Evolutionary conservation across 148 eudicot species (phyloP), one percentile per base, ranked within the genome.

Genomic region (Camellia lanceoleosa): DNA sequence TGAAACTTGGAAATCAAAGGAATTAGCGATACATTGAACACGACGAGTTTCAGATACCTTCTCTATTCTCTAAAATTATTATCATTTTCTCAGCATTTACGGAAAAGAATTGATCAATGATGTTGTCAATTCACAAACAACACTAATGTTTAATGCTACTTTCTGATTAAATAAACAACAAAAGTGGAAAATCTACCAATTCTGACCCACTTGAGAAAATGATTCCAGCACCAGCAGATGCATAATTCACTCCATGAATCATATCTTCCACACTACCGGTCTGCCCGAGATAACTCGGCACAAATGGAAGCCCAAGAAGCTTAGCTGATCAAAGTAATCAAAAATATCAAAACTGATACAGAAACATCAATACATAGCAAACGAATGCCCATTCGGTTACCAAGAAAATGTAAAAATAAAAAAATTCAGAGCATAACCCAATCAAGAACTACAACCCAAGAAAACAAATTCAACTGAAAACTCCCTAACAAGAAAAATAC

Each of bases 171-270:
- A 23, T 14, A 20, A 19, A 4, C 71, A 9, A 16, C n/a, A 58
- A 44, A 49, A 19, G 43, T 56, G 30, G 51, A 42, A 52, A 12
- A n/a, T 43, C 52, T 82, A 95, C 99, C 87, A 95, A 77, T 86
- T 95, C 98, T 56, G 97, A 89, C 66, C 99, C 99, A 62, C 91
- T 95, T 70, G 99, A 84, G 83, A 92, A 92, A 73, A 95, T 92
- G 20, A 95, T 93, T 46, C 98, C 98, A 80, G 98, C 93, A 47
- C 97, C 99, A 82, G 99, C 94, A 83, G 99, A 95, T 73, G 99
- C 99, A 79, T 93, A 95, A 82, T 95, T 95, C 74, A 93, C 94
- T 41, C 99, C 99, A 42, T 85, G 97, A 64, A 85, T 78, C 99
- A 95, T 90, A 78, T 87, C 90, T 47, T 91, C 89, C 38, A 93